Base-by-base conservation (phyloP, 2,329 filamentous ascomycete species). In the Beauveria varroae region DNA sequence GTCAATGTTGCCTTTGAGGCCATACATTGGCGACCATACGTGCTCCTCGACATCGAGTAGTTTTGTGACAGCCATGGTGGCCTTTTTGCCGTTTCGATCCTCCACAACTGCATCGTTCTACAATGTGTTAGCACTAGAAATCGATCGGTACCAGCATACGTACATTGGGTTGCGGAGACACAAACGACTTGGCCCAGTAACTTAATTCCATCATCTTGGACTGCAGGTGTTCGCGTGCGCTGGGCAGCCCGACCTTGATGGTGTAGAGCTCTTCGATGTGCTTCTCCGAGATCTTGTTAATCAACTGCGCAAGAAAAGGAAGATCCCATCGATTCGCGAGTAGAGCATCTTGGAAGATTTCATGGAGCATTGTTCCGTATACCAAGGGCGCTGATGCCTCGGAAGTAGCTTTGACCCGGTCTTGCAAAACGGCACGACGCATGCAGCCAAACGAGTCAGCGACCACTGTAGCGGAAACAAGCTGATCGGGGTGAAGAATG, bases 11-110 rank as follows among this genome's bases (percentile, higher is more conserved):
- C 95, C 95, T 73, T 99, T 99, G 18, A 99, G 79, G 0, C 95
- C 95, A 71, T 96, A 99, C 85, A 92, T 93, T 0, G 95, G 95
- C 7, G 93, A 98, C 95, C 95, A 99, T 30, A 99, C 87, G 70
- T 98, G 95, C 73, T 99, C 95, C 72, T 99, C 95, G 10, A 99
- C 90, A 70, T 98, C 95, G 16, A 99, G 86, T 30, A 99, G 79
- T 71, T 98, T 99, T 69, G 88, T 96, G 67, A 99, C 87, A 67
- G 90, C 92, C 82, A 98, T 87, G 62, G 82, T 88, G 12, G 88
- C 85, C 66, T 87, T 88, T 58, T 88, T 85, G 46, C 88, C 89
- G 69, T 92, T 88, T 52, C 90, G 84, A 65, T 93, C 91, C 66
- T 91, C 88, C 26, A 96, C 88, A 46, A 91, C 71, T 3, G 91